Base-by-base conservation (phyloP, 202 grass and related monocot species). In the Elaeis oleifera region DNA sequence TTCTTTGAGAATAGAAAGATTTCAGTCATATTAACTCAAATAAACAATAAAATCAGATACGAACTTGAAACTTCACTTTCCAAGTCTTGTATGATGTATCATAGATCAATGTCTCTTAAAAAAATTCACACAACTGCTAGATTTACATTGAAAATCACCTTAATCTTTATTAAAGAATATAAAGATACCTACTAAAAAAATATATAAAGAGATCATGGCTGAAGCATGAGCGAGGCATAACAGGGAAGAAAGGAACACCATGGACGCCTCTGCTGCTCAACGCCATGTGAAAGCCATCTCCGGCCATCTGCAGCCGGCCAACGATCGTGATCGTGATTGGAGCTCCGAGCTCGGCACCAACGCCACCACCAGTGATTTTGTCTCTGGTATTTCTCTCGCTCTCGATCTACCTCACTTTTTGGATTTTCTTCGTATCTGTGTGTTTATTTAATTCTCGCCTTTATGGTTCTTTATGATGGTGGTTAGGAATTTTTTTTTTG, bases 321-420 rank as follows among this genome's bases (percentile, higher is more conserved):
- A 20, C 17, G 51, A 29, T 8, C 51, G 16, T 23, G 4, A 48
- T 64, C 28, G 16, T 27, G 60, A 15, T 20, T 1, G 6, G 6
- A 36, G 18, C 53, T 48, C 25, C 29, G 25, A 25, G 59, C 59
- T 97, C 50, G 59, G 58, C 64, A 22, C 61, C 61, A 89, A 72
- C 14, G 75, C 77, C 65, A 86, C 92, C 60, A 76, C 84, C 58
- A 82, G 74, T 52, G 84, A 91, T 78, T 97, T 91, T 74, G 77
- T 57, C 56, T 52, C 81, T n/a, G 88, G 92, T 97, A 81, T 61
- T 61, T 64, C 9, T 39, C 8, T 11, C 36, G 36, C 36, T 39
- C 36, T 11, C 2, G 36, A 19, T 28, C 61, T 51, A 53, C 16
- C 17, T 54, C 31, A 4, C 1, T 11, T 17, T 25, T n/a, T 24